Conservation (phyloP, 1,139 yeast genomes). For the Meyerozyma carpophila region DNA sequence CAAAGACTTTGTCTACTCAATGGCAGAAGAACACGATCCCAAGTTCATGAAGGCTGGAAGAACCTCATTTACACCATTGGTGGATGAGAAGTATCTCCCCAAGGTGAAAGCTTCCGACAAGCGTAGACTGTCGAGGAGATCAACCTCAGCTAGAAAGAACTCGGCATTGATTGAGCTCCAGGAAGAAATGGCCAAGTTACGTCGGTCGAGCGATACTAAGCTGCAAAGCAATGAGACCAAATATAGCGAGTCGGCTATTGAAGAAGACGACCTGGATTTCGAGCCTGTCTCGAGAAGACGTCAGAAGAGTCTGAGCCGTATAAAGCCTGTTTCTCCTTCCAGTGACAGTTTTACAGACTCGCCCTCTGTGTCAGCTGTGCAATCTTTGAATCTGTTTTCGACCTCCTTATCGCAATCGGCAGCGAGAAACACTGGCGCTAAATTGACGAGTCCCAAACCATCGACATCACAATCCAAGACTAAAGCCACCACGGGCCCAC, state of each 20-base stretch:
- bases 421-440: background rate
- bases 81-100: constrained; percentile 32
- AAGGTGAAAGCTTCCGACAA: constrained; percentile 10
- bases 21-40: constrained; percentile 35
- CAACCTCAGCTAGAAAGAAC: constrained; percentile 8
- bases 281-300: constrained; percentile 24
- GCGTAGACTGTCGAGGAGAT: constrained; percentile 4
- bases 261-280: constrained; percentile 25
- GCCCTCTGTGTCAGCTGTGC: constrained; percentile 4
- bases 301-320: constrained; percentile 14
- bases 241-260: constrained; percentile 17
- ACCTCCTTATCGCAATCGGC: background rate
- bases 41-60: constrained; percentile 44
- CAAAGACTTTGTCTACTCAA: constrained; percentile 27
- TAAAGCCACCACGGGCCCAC: constrained; percentile 4
- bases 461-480: background rate
- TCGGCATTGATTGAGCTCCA: constrained; percentile 2
- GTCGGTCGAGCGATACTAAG: background rate
- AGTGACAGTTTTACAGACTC: constrained; percentile 6
- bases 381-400: constrained; percentile 3
- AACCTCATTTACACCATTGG: constrained; percentile 46
- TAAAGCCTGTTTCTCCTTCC: constrained; percentile 1
- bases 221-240: constrained; percentile 20
- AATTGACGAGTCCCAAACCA: background rate
- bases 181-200: background rate